Percentiles rank a stretch among this genome's conserved stretches.
Conservation (phyloP, 352 stramenopile genomes). For the Pythium folliculosum region DNA sequence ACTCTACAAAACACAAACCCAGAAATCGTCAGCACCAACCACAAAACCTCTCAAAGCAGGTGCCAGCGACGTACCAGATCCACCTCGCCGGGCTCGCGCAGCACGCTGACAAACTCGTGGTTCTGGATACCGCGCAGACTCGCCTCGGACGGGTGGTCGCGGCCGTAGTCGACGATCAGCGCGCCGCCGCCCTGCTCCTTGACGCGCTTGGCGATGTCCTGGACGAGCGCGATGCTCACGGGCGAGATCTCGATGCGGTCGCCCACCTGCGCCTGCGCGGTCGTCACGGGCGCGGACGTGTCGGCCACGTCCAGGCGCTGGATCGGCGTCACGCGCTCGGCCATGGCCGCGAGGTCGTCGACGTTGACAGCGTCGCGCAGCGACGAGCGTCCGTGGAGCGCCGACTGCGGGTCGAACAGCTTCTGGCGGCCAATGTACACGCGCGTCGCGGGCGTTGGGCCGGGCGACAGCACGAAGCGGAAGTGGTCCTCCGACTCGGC, state of each 20-base stretch:
- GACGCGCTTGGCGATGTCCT: constrained; percentile 92
- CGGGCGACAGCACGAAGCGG: constrained; percentile 92
- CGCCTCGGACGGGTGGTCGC: constrained; percentile 87
- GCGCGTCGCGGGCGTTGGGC: constrained; percentile 88
- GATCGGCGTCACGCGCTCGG: constrained; percentile 30
- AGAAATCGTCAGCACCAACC: not conserved
- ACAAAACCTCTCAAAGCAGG: not conserved
- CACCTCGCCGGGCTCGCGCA: constrained; percentile 91
- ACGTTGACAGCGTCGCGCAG: constrained; percentile 6
- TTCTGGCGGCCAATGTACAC: constrained; percentile 88
- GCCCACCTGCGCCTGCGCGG: constrained; percentile 59
- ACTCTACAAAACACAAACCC: constrained; percentile 38
- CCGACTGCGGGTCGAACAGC: constrained; percentile 60
- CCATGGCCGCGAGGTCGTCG: constrained; percentile 21
- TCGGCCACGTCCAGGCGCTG: constrained; percentile 62
- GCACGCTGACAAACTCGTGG: constrained; percentile 93
- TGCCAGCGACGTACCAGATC: constrained; percentile 69
- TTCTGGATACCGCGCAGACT: constrained; percentile 94
- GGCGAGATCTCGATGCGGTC: constrained; percentile 95
- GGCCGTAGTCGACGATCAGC: constrained; percentile 95
- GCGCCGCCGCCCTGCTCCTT: constrained; percentile 82
- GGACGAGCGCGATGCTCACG: constrained; percentile 87
- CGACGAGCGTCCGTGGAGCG: constrained; percentile 32
- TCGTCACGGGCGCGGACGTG: constrained; percentile 45
- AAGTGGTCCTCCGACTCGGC: constrained; percentile 86